phyloP scores from a whole-genome alignment of 768 basidiomycete genomes.

The Holtermannia corniformis region DNA sequence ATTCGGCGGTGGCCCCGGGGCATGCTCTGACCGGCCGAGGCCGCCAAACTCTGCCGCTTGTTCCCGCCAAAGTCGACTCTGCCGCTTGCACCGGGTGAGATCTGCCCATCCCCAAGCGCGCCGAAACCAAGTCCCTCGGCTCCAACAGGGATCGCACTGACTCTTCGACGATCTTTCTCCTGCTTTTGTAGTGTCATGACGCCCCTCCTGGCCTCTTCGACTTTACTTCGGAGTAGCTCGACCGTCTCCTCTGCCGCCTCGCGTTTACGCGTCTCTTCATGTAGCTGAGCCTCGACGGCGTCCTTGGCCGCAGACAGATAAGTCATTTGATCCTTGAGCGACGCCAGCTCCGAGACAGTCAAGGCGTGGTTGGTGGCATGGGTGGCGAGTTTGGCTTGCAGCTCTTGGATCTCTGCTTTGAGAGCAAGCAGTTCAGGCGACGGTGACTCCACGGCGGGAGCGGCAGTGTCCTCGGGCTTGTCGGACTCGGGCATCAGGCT shows the following conservation, averaged over 20 bases:
- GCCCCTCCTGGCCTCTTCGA: constrained; percentile 36
- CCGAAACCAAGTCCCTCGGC: constrained; percentile 10
- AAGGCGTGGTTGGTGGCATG: constrained; percentile 13
- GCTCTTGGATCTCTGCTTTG: neutral
- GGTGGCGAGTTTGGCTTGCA: constrained; percentile 15
- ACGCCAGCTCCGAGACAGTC: constrained; percentile 14
- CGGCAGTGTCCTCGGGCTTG: too few relatives aligned
- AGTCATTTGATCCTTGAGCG: constrained; percentile 24
- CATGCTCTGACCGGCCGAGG: too few relatives aligned
- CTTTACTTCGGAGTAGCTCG: constrained; percentile 28
- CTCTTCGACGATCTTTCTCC: constrained; percentile 30
- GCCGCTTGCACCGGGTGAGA: too few relatives aligned
- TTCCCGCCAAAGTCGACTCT: constrained; percentile 1
- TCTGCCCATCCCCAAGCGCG: constrained; percentile 10
- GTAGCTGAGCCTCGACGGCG: constrained; percentile 29
- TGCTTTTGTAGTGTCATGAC: constrained; percentile 35
- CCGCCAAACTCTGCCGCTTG: constrained; percentile 21
- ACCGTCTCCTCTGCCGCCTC: constrained; percentile 39
- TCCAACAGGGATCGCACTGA: constrained; percentile 7
- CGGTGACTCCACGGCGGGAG: too few relatives aligned
- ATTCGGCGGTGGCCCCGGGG: constrained; percentile 19
- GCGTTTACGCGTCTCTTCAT: constrained; percentile 27
- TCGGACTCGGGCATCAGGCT: too few relatives aligned
- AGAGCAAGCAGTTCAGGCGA: constrained; percentile 1
- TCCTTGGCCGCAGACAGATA: constrained; percentile 37